phyloP scores from a whole-genome alignment of 352 stramenopile species.

The Phytophthora fragariaefolia region DNA sequence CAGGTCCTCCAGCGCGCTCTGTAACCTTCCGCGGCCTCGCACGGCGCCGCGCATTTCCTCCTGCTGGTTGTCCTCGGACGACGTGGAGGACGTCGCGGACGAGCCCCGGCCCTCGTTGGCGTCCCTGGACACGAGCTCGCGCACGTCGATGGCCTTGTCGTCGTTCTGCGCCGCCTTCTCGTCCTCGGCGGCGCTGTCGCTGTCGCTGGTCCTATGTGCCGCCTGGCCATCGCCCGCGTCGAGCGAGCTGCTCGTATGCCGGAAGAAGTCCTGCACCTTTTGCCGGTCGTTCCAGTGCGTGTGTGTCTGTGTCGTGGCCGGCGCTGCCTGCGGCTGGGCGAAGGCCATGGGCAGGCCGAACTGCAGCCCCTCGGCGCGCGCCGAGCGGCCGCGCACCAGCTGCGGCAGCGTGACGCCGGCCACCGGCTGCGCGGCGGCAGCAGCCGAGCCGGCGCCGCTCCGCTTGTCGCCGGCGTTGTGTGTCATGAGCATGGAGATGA shows the following conservation, averaged over 20 bases:
- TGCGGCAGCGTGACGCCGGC: slow-evolving; percentile 30
- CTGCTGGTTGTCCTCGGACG: slow-evolving; percentile 38
- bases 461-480: slow-evolving; percentile 32
- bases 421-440: not conserved
- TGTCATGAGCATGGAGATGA: slow-evolving; percentile 66
- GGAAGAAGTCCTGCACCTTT: slow-evolving; percentile 67
- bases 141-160: slow-evolving; percentile 68
- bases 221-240: not conserved
- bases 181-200: not conserved
- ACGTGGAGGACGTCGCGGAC: slow-evolving; percentile 42
- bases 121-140: slow-evolving; percentile 54
- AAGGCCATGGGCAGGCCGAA: slow-evolving; percentile 44
- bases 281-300: slow-evolving; percentile 53
- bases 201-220: not conserved
- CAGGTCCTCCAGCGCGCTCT: slow-evolving; percentile 29
- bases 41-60: slow-evolving; percentile 13
- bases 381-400: slow-evolving; percentile 20
- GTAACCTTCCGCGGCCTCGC: slow-evolving; percentile 21
- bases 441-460: not conserved
- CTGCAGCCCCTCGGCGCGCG: slow-evolving; percentile 33
- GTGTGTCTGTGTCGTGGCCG: slow-evolving; percentile 13
- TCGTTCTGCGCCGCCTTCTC: slow-evolving; percentile 47
- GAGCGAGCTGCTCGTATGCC: slow-evolving; percentile 45
- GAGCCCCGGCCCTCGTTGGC: slow-evolving; percentile 22
- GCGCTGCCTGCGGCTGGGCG: slow-evolving; percentile 17